phyloP scores from a whole-genome alignment of 106 monocot species.

The Triglochin maritima region DNA sequence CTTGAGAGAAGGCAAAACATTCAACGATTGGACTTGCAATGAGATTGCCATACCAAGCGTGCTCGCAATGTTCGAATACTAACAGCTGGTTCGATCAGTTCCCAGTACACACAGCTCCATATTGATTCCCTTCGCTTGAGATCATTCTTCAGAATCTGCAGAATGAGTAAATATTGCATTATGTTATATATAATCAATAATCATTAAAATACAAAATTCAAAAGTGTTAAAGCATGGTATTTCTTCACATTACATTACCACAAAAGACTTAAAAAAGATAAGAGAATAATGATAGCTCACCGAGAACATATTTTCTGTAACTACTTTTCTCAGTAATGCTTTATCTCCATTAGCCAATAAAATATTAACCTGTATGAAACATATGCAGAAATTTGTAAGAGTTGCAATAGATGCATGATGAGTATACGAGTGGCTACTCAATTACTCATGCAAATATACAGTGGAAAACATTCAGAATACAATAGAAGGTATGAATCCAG shows the following conservation, averaged over 20 bases:
- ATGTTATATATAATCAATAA: too few species aligned
- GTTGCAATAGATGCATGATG: too few species aligned
- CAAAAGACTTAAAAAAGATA: too few species aligned
- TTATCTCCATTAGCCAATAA: conserved; percentile 64
- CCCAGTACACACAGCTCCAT: conserved; percentile 87
- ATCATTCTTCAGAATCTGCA: conserved; percentile 88
- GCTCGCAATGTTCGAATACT: conserved; percentile 80
- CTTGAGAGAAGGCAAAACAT: too few species aligned
- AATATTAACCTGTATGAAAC: conserved; percentile 59
- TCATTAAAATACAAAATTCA: too few species aligned
- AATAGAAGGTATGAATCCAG: too few species aligned
- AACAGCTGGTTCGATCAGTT: conserved; percentile 66
- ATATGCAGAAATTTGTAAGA: not conserved
- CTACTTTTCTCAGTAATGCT: conserved; percentile 67
- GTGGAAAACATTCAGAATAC: too few species aligned
- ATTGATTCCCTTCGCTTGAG: conserved; percentile 71
- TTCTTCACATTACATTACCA: too few species aligned
- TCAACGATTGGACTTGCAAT: too few species aligned
- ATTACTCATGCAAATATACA: too few species aligned
- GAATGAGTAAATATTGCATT: not conserved
- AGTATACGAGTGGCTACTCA: too few species aligned
- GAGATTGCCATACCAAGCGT: conserved; percentile 49
- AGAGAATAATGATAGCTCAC: conserved; percentile 20
- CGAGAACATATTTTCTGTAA: conserved; percentile 95
- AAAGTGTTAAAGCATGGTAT: too few species aligned